A percentile compares a stretch with the other conserved stretches of the same genome.
These are phyloP conservation scores for Cucumis cinereus DNA, from an alignment of 306 rosid species.

Conservation along the genomic window DNA sequence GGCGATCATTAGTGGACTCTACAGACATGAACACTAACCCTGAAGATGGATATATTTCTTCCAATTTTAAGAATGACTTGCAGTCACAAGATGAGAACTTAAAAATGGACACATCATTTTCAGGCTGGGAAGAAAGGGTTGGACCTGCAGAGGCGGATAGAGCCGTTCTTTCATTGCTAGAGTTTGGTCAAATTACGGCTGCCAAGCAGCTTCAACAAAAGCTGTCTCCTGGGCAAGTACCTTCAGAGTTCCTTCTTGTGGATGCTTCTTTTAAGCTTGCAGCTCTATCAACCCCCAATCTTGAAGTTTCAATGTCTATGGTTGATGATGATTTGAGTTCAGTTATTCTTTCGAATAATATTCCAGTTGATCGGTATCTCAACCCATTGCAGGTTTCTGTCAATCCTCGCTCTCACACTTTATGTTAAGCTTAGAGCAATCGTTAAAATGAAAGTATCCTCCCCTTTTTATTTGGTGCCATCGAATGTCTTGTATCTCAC, in stretches of 20 bases:
- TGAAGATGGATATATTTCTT: slow-evolving; percentile 53
- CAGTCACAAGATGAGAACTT: slow-evolving; percentile 54
- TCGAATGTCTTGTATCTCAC: not conserved
- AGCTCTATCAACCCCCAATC: slow-evolving; percentile 49
- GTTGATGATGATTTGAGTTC: slow-evolving; percentile 68
- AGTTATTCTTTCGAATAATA: slow-evolving; percentile 33
- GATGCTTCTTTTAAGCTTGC: slow-evolving; percentile 86
- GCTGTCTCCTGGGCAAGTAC: slow-evolving; percentile 70
- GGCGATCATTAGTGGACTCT: slow-evolving; percentile 49
- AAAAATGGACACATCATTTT: slow-evolving; percentile 61
- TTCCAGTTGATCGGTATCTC: slow-evolving; percentile 34
- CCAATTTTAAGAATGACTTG: slow-evolving; percentile 37
- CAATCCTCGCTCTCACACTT: slow-evolving; percentile 2
- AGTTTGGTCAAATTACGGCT: slow-evolving; percentile 86
- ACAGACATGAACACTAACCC: slow-evolving; percentile 42
- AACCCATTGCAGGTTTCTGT: slow-evolving; percentile 62
- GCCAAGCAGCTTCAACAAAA: slow-evolving; percentile 87
- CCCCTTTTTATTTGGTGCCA: not conserved
- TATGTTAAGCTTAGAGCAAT: not conserved
- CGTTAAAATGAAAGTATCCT: not conserved
- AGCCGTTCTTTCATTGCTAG: slow-evolving; percentile 90
- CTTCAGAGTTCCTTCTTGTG: slow-evolving; percentile 69
- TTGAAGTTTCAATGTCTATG: slow-evolving; percentile 35
- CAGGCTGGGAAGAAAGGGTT: slow-evolving; percentile 94
- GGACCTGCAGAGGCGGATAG: slow-evolving; percentile 83